These are phyloP conservation scores for Penicillium argentinense DNA, from an alignment of 495 filamentous ascomycete species.

Conservation along the genomic window DNA sequence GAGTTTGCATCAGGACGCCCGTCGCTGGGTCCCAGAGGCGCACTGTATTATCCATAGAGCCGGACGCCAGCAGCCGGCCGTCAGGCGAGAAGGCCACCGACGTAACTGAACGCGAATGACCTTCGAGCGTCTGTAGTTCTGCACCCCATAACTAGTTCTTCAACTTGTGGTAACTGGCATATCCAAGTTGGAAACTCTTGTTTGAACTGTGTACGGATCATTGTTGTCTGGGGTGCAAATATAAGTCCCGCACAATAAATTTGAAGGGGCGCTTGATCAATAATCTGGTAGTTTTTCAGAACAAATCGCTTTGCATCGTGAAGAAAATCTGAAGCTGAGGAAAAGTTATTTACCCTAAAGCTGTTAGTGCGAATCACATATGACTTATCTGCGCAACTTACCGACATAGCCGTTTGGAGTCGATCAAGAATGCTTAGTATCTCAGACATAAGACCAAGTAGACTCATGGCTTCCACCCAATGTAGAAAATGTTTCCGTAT, in stretches of 20 bases:
- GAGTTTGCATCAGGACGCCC: slow-evolving; percentile 12
- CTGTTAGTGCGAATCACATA: no score
- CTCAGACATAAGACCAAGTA: slow-evolving; percentile 26
- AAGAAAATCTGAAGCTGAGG: not conserved
- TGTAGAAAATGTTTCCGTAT: not conserved
- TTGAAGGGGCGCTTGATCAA: slow-evolving; percentile 14
- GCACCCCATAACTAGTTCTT: slow-evolving; percentile 9
- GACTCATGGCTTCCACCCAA: slow-evolving; percentile 21
- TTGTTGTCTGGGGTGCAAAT: slow-evolving; percentile 32
- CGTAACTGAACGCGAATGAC: slow-evolving; percentile 16
- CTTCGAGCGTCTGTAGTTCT: slow-evolving; percentile 14
- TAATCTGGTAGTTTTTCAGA: slow-evolving; percentile 30
- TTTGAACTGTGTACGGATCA: slow-evolving; percentile 15
- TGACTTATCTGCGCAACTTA: not conserved
- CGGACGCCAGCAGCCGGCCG: slow-evolving; percentile 26
- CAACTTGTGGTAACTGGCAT: slow-evolving; percentile 5
- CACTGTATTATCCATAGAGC: slow-evolving; percentile 26
- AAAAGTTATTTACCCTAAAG: no score
- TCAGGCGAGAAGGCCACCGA: slow-evolving; percentile 34
- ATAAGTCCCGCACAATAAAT: slow-evolving; percentile 24
- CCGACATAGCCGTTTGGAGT: not conserved
- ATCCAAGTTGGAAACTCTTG: slow-evolving; percentile 14
- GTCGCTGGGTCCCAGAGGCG: slow-evolving; percentile 31
- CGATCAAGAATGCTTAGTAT: slow-evolving; percentile 14
- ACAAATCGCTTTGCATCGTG: slow-evolving; percentile 38